A percentile compares a stretch with the other conserved stretches of the same genome.
Evolutionary conservation across 2,329 filamentous ascomycete genomes (phyloP).

Genomic region (Alternaria triticimaculans): DNA sequence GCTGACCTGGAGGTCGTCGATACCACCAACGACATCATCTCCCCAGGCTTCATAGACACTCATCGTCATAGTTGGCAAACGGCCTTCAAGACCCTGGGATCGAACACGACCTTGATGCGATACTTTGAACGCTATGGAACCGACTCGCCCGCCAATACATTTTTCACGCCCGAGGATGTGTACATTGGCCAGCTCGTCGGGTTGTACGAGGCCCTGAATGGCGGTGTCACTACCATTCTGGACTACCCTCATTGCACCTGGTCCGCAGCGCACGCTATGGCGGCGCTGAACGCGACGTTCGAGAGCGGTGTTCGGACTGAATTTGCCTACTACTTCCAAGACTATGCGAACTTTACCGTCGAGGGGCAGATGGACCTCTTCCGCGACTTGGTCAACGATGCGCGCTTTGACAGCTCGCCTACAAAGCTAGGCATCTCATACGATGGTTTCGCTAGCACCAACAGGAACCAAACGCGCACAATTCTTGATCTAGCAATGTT

Average conservation of each 20-base stretch:
- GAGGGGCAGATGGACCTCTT: slow-evolving; percentile 3
- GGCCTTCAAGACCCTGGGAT: slow-evolving; percentile 59
- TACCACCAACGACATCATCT: slow-evolving; percentile 58
- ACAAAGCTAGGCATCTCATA: slow-evolving; percentile 8
- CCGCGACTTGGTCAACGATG: not conserved
- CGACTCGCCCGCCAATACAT: not conserved
- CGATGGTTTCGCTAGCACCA: slow-evolving; percentile 7
- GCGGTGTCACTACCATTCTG: slow-evolving; percentile 60
- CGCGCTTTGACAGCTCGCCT: slow-evolving; percentile 2
- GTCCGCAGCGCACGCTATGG: slow-evolving; percentile 51
- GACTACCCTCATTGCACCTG: slow-evolving; percentile 45
- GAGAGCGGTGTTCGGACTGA: slow-evolving; percentile 49
- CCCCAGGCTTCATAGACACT: slow-evolving; percentile 64
- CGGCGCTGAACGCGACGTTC: slow-evolving; percentile 56
- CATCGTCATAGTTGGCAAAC: slow-evolving; percentile 61
- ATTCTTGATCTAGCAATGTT: slow-evolving; percentile 10
- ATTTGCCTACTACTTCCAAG: slow-evolving; percentile 5
- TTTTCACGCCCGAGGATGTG: slow-evolving; percentile 27
- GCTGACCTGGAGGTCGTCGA: slow-evolving; percentile 50
- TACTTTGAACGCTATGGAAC: slow-evolving; percentile 23
- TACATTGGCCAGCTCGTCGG: slow-evolving; percentile 44
- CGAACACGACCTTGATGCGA: slow-evolving; percentile 54
- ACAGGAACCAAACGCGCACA: slow-evolving; percentile 3
- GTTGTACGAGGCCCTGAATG: slow-evolving; percentile 58
- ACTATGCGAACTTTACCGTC: slow-evolving; percentile 11